phyloP scores from a whole-genome alignment of 352 stramenopile genomes.

The Aphanomyces euteiches region DNA sequence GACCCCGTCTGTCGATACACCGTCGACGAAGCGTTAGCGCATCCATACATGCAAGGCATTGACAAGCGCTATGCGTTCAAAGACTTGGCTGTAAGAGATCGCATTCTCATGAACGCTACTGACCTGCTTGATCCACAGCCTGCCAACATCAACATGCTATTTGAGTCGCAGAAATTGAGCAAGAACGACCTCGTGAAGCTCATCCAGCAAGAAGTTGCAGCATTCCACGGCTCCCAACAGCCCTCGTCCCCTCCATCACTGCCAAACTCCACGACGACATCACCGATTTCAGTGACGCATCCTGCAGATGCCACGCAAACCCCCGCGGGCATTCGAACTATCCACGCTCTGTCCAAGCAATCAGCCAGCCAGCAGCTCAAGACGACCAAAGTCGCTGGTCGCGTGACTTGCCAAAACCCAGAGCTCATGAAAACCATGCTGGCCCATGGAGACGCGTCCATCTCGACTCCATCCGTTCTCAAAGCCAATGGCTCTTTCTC shows the following conservation, averaged over 20 bases:
- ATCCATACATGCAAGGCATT: slow-evolving; percentile 69
- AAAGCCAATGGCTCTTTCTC: too few relatives aligned
- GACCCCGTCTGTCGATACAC: slow-evolving; percentile 54
- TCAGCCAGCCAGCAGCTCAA: not conserved
- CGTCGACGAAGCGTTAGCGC: slow-evolving; percentile 53
- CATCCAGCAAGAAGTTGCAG: slow-evolving; percentile 68
- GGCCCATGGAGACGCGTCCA: too few relatives aligned
- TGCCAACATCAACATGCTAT: slow-evolving; percentile 38
- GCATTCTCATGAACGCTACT: too few relatives aligned
- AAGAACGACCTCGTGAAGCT: slow-evolving; percentile 62
- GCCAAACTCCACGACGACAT: not conserved
- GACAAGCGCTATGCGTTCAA: slow-evolving; percentile 56
- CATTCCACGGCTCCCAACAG: slow-evolving; percentile 33
- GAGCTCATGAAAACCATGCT: slow-evolving; percentile 24
- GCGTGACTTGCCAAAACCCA: slow-evolving; percentile 17
- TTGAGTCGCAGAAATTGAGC: slow-evolving; percentile 67
- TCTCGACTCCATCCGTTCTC: too few relatives aligned
- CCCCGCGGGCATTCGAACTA: slow-evolving; percentile 18
- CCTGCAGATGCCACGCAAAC: not conserved
- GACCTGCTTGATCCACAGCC: too few relatives aligned
- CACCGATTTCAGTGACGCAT: not conserved
- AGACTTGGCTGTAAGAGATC: slow-evolving; percentile 31
- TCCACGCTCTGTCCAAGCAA: slow-evolving; percentile 25
- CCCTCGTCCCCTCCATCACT: not conserved
- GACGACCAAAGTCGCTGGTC: slow-evolving; percentile 3